Base-by-base conservation (phyloP, 2,329 filamentous ascomycete genomes). In the Penicillium vulpinum region DNA sequence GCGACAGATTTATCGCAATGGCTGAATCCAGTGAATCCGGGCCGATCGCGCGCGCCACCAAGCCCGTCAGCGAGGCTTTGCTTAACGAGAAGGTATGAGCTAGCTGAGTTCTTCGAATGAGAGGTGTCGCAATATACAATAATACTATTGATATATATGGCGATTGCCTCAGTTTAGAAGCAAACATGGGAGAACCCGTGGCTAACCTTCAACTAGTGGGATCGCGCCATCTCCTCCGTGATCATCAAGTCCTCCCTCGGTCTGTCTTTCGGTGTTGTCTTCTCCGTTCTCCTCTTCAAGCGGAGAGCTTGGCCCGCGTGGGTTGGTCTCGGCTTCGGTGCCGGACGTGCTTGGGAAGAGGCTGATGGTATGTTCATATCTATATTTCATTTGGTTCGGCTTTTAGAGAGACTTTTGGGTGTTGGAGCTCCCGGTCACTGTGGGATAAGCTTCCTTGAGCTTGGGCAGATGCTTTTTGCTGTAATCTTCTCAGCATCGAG, bases 241-340 rank as follows among this genome's bases (percentile, higher is more conserved):
- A 86, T 99, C 75, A 95, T 99, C 83, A 92, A 95, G 79, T 97
- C 93, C 65, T 88, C 90, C 55, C 89, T 99, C 77, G 94, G 94
- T 72, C 89, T 97, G 75, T 91, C 90, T 68, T 99, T 99, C 80
- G 94, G 94, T 75, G 89, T 99, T 76, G 91, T 99, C 79, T 97
- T 99, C 83, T 97, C 94, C 60, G 92, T 99, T 60, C 89, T 99
- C 57, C 81, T 99, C 54, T 99, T 99, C 86, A 96, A 96, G 85
- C 89, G 95, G 78, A 88, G 94, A 81, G 91, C 94, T 65, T 99
- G 93, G 91, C 94, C 94, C 56, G 94, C 92, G n/a, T 94, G 91
- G 75, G 85, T 96, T 65, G 94, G 94, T 64, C 84, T 93, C 54
- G 94, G 94, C 56, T 97, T 99, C 76, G 94, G 95, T 75, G 92